Percentiles rank a stretch among this genome's conserved stretches.
Conservation (phyloP, 2,329 filamentous ascomycete genomes). For the Stachybotrys chlorohalonatus region DNA sequence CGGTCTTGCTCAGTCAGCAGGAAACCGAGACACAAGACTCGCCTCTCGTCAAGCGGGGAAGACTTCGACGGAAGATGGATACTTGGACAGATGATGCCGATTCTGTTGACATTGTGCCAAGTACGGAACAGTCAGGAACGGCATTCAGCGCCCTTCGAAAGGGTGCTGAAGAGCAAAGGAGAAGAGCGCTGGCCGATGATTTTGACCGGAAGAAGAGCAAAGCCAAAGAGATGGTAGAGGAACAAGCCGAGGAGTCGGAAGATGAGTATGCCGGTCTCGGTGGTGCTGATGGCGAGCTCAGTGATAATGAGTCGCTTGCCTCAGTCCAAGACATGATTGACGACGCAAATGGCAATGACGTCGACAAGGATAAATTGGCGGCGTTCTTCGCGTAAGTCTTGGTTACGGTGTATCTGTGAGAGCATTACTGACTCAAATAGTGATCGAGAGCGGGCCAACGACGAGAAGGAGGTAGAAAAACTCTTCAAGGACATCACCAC, state of each 20-base stretch:
- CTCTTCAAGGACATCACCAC: slow-evolving; percentile 89
- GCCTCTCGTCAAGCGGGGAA: slow-evolving; percentile 54
- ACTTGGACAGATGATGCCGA: slow-evolving; percentile 3
- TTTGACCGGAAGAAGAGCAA: slow-evolving; percentile 84
- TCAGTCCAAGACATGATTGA: slow-evolving; percentile 83
- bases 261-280: slow-evolving; percentile 95
- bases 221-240: slow-evolving; percentile 79
- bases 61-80: slow-evolving; percentile 35
- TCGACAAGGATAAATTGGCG: slow-evolving; percentile 72
- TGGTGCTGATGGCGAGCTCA: slow-evolving; percentile 80
- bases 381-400: slow-evolving; percentile 79
- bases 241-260: slow-evolving; percentile 94
- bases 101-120: background rate
- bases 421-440: slow-evolving; percentile 30
- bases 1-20: slow-evolving; percentile 39
- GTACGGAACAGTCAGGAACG: slow-evolving; percentile 13
- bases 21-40: slow-evolving; percentile 46
- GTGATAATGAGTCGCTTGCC: slow-evolving; percentile 61
- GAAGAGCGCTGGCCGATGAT: slow-evolving; percentile 38
- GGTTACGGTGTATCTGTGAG: background rate
- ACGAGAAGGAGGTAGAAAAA: slow-evolving; percentile 84
- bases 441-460: slow-evolving; percentile 67
- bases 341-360: slow-evolving; percentile 67
- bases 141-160: slow-evolving; percentile 67
- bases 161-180: slow-evolving; percentile 46